phyloP scores from a whole-genome alignment of 208 protist genomes.

The Trypanosoma melophagium region DNA sequence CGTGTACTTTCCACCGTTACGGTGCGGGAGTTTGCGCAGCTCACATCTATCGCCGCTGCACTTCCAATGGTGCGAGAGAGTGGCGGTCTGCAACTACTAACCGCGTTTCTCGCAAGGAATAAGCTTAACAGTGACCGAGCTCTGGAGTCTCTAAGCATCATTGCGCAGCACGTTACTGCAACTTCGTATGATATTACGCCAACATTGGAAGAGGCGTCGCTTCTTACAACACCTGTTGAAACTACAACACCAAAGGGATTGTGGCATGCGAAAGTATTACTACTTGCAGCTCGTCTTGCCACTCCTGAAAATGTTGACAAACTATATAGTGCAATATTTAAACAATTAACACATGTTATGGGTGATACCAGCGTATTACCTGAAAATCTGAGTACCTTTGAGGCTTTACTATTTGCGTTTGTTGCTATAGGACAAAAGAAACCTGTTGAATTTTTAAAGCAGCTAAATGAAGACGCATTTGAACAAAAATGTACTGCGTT shows the following conservation, averaged over 20 bases:
- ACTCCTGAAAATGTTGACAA: constrained; percentile 47
- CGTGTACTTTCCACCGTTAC: constrained; percentile 70
- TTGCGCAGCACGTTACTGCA: constrained; percentile 42
- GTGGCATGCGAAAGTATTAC: constrained; percentile 47
- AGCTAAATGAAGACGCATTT: constrained; percentile 68
- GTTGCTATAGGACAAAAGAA: constrained; percentile 55
- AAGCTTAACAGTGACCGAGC: constrained; percentile 43
- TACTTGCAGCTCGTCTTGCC: constrained; percentile 54
- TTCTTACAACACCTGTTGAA: constrained; percentile 33
- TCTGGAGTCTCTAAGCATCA: constrained; percentile 62
- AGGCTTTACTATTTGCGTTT: constrained; percentile 72
- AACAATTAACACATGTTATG: constrained; percentile 29
- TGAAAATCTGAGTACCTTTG: constrained; percentile 62
- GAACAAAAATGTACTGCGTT: constrained; percentile 36
- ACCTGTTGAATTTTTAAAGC: constrained; percentile 53
- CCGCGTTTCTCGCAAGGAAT: constrained; percentile 47
- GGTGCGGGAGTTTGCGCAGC: constrained; percentile 69
- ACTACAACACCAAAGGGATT: constrained; percentile 26
- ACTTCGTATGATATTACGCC: constrained; percentile 41
- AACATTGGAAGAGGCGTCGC: constrained; percentile 43
- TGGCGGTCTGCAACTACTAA: constrained; percentile 56
- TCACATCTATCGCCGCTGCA: constrained; percentile 49
- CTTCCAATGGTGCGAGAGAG: constrained; percentile 65
- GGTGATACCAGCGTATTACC: constrained; percentile 28
- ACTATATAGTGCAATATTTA: constrained; percentile 49